phyloP scores from a whole-genome alignment of 208 protist genomes.

The Kentomonas sorsogonicus region DNA sequence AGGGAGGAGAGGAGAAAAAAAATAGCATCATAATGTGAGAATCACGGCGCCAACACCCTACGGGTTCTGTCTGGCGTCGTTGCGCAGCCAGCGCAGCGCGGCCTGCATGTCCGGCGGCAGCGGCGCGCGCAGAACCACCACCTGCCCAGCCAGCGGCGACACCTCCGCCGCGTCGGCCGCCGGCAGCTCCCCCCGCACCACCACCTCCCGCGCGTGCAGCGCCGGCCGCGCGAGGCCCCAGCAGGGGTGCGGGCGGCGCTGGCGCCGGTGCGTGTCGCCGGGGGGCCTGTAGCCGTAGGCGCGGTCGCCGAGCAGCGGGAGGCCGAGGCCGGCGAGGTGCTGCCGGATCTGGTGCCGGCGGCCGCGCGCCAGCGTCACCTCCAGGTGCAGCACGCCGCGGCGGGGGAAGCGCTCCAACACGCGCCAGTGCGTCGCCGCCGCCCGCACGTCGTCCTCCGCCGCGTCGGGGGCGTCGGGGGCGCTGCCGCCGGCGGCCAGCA shows the following conservation, averaged over 20 bases:
- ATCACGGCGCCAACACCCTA: no score
- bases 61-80: constrained; percentile 14
- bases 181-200: constrained; percentile 32
- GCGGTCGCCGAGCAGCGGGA: constrained; percentile 62
- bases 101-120: constrained; percentile 47
- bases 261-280: constrained; percentile 5
- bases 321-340: constrained; percentile 59
- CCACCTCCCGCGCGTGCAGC: constrained; percentile 6
- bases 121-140: constrained; percentile 43
- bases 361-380: constrained; percentile 53
- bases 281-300: constrained; percentile 39
- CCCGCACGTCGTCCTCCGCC: constrained; percentile 27
- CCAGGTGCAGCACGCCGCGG: constrained; percentile 49
- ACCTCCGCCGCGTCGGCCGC: constrained; percentile 14
- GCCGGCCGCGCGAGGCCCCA: background rate
- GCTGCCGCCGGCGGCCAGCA: background rate
- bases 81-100: constrained; percentile 31
- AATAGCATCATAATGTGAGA: no score
- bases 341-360: constrained; percentile 81
- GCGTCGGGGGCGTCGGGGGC: no score
- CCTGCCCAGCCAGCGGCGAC: constrained; percentile 4
- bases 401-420: constrained; percentile 57
- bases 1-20: no score
- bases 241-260: background rate
- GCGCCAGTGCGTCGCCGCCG: constrained; percentile 50